Evolutionary conservation across 1,284 basidiomycete genomes (phyloP).

Genomic region (Apiotrichum siamense): DNA sequence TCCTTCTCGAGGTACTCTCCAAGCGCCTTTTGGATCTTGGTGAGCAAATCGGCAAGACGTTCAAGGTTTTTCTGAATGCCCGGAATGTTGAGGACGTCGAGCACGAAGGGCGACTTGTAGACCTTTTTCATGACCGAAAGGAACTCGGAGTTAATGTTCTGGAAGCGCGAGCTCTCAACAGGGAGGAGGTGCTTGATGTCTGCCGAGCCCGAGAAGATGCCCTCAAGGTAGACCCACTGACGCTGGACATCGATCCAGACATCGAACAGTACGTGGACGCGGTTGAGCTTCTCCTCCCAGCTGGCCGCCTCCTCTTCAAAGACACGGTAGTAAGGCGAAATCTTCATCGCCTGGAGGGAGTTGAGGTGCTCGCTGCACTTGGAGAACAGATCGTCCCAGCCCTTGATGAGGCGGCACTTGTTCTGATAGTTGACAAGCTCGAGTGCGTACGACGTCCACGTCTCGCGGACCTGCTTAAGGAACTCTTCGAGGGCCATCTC

Average conservation of each 20-base stretch:
- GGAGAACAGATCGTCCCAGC: slow-evolving; percentile 96
- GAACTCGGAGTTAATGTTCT: slow-evolving; percentile 98
- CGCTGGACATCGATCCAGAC: slow-evolving; percentile 99
- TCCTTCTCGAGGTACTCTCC: slow-evolving; percentile 99
- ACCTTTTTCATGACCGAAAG: slow-evolving; percentile 99
- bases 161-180: slow-evolving; percentile 92
- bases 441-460: slow-evolving; percentile 91
- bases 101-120: slow-evolving; percentile 94
- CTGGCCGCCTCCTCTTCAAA: slow-evolving; percentile 90
- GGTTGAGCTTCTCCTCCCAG: slow-evolving; percentile 92
- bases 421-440: slow-evolving; percentile 99
- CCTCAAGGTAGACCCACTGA: slow-evolving; percentile 99
- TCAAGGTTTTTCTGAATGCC: slow-evolving; percentile 96
- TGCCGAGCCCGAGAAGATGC: slow-evolving; percentile 97
- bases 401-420: slow-evolving; percentile 91
- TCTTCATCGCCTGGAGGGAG: slow-evolving; percentile 91
- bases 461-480: slow-evolving; percentile 91
- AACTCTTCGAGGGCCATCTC: slow-evolving; percentile 96
- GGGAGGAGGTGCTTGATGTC: slow-evolving; percentile 98
- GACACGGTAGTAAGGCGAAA: slow-evolving; percentile 95
- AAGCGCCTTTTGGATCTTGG: slow-evolving; percentile 98
- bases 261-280: slow-evolving; percentile 92
- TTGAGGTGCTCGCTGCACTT: slow-evolving; percentile 96
- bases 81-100: slow-evolving; percentile 94
- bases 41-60: slow-evolving; percentile 87